Evolutionary conservation across 164 flowering plant genomes (phyloP).

Genomic region (Tetrastigma voinierianum): DNA sequence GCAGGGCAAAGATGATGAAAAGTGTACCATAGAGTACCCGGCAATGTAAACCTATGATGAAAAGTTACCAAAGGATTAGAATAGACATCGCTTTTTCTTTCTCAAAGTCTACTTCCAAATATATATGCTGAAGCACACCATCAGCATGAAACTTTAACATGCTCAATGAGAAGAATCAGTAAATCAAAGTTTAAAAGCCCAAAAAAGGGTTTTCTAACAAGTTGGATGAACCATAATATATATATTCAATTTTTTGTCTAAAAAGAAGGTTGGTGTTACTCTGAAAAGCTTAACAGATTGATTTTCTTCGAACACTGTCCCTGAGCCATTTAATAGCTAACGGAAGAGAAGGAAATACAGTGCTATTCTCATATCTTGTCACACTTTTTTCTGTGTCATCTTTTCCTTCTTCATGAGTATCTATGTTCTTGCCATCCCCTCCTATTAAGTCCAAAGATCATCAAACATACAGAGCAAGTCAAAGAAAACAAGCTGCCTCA

Average conservation of each 20-base stretch:
- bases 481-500: not conserved
- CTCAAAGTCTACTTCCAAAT: not conserved
- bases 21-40: no score
- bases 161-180: not conserved
- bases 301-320: conserved; percentile 55
- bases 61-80: no score
- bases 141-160: not conserved
- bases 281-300: conserved; percentile 72
- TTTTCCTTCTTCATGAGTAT: conserved; percentile 34
- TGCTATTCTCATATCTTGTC: conserved; percentile 44
- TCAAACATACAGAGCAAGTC: not conserved
- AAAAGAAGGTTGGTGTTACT: conserved; percentile 31
- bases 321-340: conserved; percentile 83
- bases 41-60: no score
- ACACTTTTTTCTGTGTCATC: conserved; percentile 31
- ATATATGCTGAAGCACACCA: not conserved
- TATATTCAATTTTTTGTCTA: not conserved
- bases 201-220: not conserved
- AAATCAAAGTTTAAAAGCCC: not conserved
- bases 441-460: conserved; percentile 17
- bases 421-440: conserved; percentile 33
- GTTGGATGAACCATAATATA: not conserved
- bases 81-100: no score
- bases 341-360: conserved; percentile 75
- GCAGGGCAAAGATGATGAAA: no score